phyloP scores from a whole-genome alignment of 139 green algal genomes.

The Chlorella sp. region DNA sequence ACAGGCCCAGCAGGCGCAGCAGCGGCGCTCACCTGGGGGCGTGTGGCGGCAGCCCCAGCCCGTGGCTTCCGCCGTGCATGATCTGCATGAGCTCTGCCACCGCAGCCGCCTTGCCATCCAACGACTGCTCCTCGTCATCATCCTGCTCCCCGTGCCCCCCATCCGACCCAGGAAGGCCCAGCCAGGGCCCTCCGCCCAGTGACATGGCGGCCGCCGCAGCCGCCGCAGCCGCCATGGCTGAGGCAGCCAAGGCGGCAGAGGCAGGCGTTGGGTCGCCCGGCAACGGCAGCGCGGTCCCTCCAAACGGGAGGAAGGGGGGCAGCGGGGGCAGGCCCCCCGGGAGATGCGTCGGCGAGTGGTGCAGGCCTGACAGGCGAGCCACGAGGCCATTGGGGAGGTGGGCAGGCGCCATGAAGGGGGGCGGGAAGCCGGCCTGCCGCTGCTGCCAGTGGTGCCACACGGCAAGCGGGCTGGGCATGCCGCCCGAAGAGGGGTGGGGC shows the following conservation, averaged over 20 bases:
- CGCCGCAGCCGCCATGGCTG: not conserved
- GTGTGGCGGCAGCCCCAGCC: not conserved
- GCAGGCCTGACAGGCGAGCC: no score
- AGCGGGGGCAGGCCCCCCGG: not conserved
- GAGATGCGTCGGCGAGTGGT: no score
- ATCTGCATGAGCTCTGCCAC: slow-evolving; percentile 30
- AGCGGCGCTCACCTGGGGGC: not conserved
- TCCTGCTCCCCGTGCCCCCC: not conserved
- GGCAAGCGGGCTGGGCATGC: no score
- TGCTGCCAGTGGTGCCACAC: no score
- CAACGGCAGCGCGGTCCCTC: no score
- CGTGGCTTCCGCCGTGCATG: not conserved
- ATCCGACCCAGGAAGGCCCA: not conserved
- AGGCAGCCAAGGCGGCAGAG: not conserved
- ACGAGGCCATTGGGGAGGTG: no score
- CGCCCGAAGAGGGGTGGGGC: no score
- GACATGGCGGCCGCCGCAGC: no score
- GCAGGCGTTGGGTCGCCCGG: no score
- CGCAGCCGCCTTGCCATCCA: not conserved
- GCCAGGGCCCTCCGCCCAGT: no score
- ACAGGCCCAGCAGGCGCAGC: not conserved
- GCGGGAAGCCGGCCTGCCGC: no score
- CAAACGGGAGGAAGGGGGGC: not conserved
- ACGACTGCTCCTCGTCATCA: not conserved
- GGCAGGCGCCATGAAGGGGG: no score